Evolutionary conservation across 2,329 filamentous ascomycete species (phyloP).

Genomic region (Mollisia scopiformis): DNA sequence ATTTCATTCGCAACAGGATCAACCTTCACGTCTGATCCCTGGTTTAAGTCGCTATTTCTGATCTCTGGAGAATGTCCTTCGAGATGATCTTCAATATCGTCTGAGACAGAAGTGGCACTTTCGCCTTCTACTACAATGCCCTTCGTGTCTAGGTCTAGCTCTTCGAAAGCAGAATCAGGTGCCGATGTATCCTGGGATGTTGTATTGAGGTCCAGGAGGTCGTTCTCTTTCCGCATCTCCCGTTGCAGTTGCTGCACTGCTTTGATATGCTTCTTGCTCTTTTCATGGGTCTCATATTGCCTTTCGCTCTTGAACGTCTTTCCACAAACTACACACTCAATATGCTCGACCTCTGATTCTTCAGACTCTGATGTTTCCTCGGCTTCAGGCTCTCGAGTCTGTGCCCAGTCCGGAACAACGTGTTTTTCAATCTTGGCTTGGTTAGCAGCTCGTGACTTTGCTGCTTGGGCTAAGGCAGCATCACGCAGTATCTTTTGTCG

Average conservation of each 20-base stretch:
- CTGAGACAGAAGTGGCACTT: not conserved
- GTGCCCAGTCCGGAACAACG: conserved; percentile 78
- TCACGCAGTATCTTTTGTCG: conserved; percentile 78
- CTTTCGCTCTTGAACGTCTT: conserved; percentile 89
- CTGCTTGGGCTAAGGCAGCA: conserved; percentile 81
- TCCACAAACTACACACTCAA: conserved; percentile 78
- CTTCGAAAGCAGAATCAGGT: conserved; percentile 27
- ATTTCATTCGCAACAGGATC: conserved; percentile 13
- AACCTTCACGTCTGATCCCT: not conserved
- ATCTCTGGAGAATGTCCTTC: not conserved
- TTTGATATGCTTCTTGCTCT: conserved; percentile 95
- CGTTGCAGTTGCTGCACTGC: conserved; percentile 77
- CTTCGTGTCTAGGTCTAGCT: conserved; percentile 15
- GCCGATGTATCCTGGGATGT: conserved; percentile 7
- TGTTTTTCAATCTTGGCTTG: conserved; percentile 69
- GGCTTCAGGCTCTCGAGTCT: conserved; percentile 54
- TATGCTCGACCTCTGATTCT: conserved; percentile 57
- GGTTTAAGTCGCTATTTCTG: not conserved
- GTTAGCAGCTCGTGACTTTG: conserved; percentile 79
- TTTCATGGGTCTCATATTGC: conserved; percentile 89
- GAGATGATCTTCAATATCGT: not conserved
- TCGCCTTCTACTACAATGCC: not conserved
- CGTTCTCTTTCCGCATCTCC: conserved; percentile 83
- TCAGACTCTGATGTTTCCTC: conserved; percentile 58
- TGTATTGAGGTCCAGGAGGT: conserved; percentile 54